These are phyloP conservation scores for Madurella fahalii DNA, from an alignment of 2,329 filamentous ascomycete genomes.

Conservation along the genomic window DNA sequence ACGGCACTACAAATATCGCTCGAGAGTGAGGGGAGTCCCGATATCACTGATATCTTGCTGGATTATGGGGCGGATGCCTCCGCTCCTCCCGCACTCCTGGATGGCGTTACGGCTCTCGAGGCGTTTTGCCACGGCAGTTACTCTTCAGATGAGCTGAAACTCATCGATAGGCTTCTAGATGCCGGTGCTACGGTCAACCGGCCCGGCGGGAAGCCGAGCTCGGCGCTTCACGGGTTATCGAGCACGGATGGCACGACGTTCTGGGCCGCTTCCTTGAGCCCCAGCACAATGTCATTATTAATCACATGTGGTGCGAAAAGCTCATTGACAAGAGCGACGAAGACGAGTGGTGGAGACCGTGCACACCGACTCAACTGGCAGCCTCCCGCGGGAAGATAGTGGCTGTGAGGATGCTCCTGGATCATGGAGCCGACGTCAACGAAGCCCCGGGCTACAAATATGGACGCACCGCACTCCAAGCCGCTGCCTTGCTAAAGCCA, in stretches of 20 bases:
- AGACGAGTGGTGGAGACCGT: too few relatives aligned
- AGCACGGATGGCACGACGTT: not conserved
- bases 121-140: not conserved
- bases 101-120: constrained; percentile 2
- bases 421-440: constrained; percentile 3
- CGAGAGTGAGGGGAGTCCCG: not conserved
- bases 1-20: constrained; percentile 10
- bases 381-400: not conserved
- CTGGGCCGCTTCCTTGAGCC: constrained; percentile 1
- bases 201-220: constrained; percentile 5
- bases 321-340: not conserved
- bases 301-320: constrained; percentile 1
- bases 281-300: not conserved
- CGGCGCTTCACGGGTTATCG: constrained; percentile 4
- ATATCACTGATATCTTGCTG: not conserved
- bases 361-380: constrained; percentile 9
- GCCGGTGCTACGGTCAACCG: constrained; percentile 8
- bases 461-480: constrained; percentile 11
- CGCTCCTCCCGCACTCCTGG: not conserved
- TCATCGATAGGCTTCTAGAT: not conserved
- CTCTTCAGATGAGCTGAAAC: not conserved
- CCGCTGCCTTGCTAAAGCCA: not conserved
- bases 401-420: constrained; percentile 6
- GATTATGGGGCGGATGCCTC: constrained; percentile 1
- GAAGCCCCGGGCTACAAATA: not conserved